Evolutionary conservation across 495 filamentous ascomycete genomes (phyloP).

Genomic region (Xylaria intraflava): DNA sequence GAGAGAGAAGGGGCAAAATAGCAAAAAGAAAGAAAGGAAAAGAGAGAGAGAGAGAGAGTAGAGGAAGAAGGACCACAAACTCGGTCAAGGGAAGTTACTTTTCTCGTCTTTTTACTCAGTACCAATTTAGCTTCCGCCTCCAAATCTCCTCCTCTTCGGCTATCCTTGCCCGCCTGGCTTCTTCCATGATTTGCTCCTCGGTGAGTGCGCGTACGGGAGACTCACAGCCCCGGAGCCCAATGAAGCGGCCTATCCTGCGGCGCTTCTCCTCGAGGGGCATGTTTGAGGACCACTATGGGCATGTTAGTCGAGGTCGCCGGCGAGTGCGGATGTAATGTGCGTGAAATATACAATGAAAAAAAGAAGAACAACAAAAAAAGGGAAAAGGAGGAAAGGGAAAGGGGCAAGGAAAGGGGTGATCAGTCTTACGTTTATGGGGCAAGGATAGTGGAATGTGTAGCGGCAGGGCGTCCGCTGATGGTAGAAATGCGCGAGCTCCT

Average conservation of each 20-base stretch:
- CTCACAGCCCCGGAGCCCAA: slow-evolving; percentile 59
- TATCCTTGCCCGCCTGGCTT: slow-evolving; percentile 26
- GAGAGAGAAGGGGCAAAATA: too few relatives aligned
- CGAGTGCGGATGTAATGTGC: not conserved
- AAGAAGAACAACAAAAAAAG: not conserved
- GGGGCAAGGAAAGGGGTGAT: not conserved
- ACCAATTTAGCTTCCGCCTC: slow-evolving; percentile 39
- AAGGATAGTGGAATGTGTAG: slow-evolving; percentile 58
- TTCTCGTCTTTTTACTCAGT: slow-evolving; percentile 1
- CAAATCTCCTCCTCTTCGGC: slow-evolving; percentile 34
- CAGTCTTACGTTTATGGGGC: slow-evolving; percentile 34
- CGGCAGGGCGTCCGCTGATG: slow-evolving; percentile 58
- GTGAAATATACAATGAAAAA: not conserved
- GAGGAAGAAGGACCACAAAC: not conserved
- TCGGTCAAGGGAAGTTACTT: too few relatives aligned
- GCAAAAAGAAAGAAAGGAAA: too few relatives aligned
- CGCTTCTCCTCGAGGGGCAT: slow-evolving; percentile 52
- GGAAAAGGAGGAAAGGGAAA: slow-evolving; percentile 2
- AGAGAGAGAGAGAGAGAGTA: too few relatives aligned
- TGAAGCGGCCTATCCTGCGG: slow-evolving; percentile 56
- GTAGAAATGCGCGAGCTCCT: slow-evolving; percentile 66
- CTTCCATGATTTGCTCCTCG: slow-evolving; percentile 36
- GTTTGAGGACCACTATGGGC: slow-evolving; percentile 23
- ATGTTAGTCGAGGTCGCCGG: not conserved
- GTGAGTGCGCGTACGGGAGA: slow-evolving; percentile 32